These are phyloP conservation scores for Backusella parvicylindrica DNA, from an alignment of 192 early-diverging fungal species.

Conservation along the genomic window DNA sequence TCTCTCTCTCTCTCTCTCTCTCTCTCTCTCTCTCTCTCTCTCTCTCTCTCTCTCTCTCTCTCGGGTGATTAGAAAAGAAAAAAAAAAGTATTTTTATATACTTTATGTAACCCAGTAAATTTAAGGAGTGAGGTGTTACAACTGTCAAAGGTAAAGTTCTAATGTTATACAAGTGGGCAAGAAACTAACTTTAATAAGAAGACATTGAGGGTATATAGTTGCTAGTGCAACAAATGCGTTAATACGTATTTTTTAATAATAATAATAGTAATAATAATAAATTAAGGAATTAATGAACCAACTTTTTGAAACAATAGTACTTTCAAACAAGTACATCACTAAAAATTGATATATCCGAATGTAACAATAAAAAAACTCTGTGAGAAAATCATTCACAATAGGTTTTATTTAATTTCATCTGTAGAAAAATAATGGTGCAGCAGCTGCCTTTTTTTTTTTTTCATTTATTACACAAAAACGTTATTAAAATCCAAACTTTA, in stretches of 20 bases:
- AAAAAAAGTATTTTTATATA: neutral
- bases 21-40: too few relatives aligned
- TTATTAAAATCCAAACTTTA: neutral
- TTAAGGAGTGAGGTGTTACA: neutral
- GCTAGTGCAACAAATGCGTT: neutral
- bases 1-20: too few relatives aligned
- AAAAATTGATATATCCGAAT: neutral
- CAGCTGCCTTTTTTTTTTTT: neutral
- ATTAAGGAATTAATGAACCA: neutral
- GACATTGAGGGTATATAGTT: neutral
- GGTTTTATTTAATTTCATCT: too few relatives aligned
- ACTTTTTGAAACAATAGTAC: neutral
- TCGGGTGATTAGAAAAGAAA: neutral
- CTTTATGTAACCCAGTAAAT: neutral
- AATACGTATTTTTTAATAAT: neutral
- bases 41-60: too few relatives aligned
- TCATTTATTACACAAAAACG: neutral
- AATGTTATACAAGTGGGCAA: neutral
- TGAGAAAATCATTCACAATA: too few relatives aligned
- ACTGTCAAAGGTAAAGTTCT: neutral
- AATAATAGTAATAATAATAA: too few relatives aligned
- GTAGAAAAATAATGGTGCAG: too few relatives aligned
- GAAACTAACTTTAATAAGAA: neutral
- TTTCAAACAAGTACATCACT: neutral
- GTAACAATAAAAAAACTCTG: neutral